Evolutionary conservation across 108 stramenopile species (phyloP).

Genomic region (Pelagomonas calceolata): DNA sequence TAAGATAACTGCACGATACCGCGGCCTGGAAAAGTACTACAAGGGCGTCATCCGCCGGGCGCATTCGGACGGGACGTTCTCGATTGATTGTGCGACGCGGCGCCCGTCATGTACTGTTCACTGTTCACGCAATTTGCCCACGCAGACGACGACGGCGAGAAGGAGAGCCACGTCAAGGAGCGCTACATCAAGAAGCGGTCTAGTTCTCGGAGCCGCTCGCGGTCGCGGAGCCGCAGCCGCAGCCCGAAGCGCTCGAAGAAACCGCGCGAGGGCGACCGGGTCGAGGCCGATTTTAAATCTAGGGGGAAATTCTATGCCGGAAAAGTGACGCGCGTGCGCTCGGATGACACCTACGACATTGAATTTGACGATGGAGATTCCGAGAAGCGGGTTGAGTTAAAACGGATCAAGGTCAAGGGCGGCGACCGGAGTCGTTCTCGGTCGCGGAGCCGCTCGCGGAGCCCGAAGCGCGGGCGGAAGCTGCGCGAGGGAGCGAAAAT

Average conservation of each 20-base stretch:
- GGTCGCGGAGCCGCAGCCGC: too few species aligned
- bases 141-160: slow-evolving; percentile 21
- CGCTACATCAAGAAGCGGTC: not conserved
- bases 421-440: slow-evolving; percentile 6
- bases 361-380: slow-evolving; percentile 27
- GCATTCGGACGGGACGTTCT: slow-evolving; percentile 39
- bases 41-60: slow-evolving; percentile 23
- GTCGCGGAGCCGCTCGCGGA: too few species aligned
- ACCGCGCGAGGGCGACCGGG: slow-evolving; percentile 24
- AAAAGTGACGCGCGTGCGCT: slow-evolving; percentile 7
- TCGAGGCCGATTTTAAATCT: slow-evolving; percentile 23
- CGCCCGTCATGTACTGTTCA: too few species aligned
- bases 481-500: slow-evolving; percentile 12
- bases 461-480: not conserved
- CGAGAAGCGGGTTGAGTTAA: slow-evolving; percentile 11
- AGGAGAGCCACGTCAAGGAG: slow-evolving; percentile 6
- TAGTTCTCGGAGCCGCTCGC: too few species aligned
- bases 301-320: slow-evolving; percentile 13
- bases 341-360: slow-evolving; percentile 33
- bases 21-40: slow-evolving; percentile 24
- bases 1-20: slow-evolving; percentile 35
- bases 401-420: not conserved
- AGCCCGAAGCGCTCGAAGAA: too few species aligned
- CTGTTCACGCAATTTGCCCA: slow-evolving; percentile 29
- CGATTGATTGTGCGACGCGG: too few species aligned